Percentiles rank a stretch among this genome's conserved stretches.
phyloP scores from a whole-genome alignment of 1,284 basidiomycete species.

The Apiotrichum siamense region DNA sequence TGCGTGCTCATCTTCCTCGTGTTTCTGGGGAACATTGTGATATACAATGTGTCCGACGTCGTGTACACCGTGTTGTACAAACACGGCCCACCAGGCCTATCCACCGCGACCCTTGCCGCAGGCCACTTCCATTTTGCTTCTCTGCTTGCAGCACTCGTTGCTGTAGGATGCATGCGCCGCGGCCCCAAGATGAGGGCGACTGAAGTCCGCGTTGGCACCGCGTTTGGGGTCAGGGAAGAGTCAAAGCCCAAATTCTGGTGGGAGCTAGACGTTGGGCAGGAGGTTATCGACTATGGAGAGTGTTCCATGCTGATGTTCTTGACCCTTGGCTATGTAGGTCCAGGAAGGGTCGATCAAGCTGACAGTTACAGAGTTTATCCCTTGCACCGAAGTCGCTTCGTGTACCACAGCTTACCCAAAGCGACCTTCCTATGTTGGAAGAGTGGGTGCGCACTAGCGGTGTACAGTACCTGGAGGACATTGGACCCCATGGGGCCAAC shows the following conservation, averaged over 20 bases:
- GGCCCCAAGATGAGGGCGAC: slow-evolving; percentile 34
- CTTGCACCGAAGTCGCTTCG: slow-evolving; percentile 26
- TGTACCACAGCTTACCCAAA: slow-evolving; percentile 25
- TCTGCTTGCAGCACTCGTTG: background rate
- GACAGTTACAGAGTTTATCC: slow-evolving; percentile 22
- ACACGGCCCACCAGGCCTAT: slow-evolving; percentile 2
- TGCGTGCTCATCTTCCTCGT: slow-evolving; percentile 10
- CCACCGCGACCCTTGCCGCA: slow-evolving; percentile 1
- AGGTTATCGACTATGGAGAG: slow-evolving; percentile 39
- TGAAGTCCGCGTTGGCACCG: slow-evolving; percentile 30
- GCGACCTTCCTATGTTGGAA: slow-evolving; percentile 41
- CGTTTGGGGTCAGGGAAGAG: slow-evolving; percentile 29
- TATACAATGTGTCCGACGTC: slow-evolving; percentile 27
- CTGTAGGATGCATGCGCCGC: slow-evolving; percentile 33
- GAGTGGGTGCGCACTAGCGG: slow-evolving; percentile 26
- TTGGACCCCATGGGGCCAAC: slow-evolving; percentile 16
- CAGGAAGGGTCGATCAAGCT: background rate
- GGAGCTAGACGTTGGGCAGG: slow-evolving; percentile 5
- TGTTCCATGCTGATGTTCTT: slow-evolving; percentile 40
- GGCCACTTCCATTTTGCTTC: slow-evolving; percentile 5
- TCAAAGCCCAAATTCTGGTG: slow-evolving; percentile 8
- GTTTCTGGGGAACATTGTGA: slow-evolving; percentile 1
- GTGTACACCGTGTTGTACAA: slow-evolving; percentile 26
- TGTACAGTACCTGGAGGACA: slow-evolving; percentile 5
- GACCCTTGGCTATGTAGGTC: slow-evolving; percentile 38